Percentiles rank a stretch among this genome's conserved stretches.
These are phyloP conservation scores for Microthlaspi erraticum DNA, from an alignment of 345 rosid species.

Conservation along the genomic window DNA sequence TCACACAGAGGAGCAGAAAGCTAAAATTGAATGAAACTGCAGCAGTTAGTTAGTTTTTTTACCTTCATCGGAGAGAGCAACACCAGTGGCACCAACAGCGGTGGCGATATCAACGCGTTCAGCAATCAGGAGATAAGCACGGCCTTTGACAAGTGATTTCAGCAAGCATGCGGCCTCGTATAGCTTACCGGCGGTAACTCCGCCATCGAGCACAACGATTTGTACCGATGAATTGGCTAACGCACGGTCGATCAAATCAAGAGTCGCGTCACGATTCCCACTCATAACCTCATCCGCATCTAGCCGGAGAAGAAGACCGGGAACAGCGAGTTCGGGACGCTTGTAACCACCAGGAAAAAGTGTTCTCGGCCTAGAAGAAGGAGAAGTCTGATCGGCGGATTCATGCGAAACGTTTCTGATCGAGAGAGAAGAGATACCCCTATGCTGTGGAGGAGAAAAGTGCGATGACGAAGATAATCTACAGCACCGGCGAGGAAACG, in stretches of 20 bases:
- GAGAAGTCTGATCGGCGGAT: constrained; percentile 45
- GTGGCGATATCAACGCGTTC: constrained; percentile 92
- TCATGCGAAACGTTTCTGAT: constrained; percentile 45
- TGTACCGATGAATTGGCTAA: constrained; percentile 73
- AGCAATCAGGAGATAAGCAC: constrained; percentile 74
- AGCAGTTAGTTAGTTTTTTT: background rate
- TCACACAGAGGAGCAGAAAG: constrained; percentile 1
- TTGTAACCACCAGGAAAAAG: constrained; percentile 94
- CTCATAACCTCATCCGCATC: constrained; percentile 63
- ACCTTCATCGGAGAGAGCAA: constrained; percentile 94
- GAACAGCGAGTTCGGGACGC: constrained; percentile 82
- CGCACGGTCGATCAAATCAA: constrained; percentile 69
- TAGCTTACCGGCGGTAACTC: constrained; percentile 58
- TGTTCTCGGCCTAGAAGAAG: constrained; percentile 71
- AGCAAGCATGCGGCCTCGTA: constrained; percentile 88
- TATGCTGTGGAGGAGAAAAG: constrained; percentile 30
- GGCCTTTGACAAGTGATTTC: constrained; percentile 80
- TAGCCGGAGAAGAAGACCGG: constrained; percentile 70
- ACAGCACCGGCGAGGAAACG: constrained; percentile 25
- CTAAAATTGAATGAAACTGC: background rate
- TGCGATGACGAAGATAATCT: constrained; percentile 10
- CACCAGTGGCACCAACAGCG: constrained; percentile 88
- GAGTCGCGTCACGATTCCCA: constrained; percentile 47
- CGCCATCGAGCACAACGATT: constrained; percentile 74
- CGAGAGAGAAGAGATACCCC: constrained; percentile 47